Conservation (phyloP, 495 filamentous ascomycete genomes). For the Hyaloscypha variabilis region DNA sequence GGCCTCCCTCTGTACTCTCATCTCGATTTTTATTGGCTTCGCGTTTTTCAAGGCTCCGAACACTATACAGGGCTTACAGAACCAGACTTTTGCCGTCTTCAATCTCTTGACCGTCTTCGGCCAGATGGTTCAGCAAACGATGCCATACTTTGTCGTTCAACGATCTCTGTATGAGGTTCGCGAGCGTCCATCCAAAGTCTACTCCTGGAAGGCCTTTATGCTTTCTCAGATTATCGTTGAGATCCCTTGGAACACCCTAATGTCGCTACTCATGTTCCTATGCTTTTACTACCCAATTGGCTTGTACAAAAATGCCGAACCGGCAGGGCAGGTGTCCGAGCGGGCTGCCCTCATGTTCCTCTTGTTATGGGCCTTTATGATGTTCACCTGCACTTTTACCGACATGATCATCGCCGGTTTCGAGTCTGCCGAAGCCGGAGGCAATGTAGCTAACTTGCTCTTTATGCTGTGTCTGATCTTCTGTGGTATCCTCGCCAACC, state of each 20-base stretch:
- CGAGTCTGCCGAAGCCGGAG: constrained; percentile 62
- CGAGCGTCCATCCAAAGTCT: constrained; percentile 83
- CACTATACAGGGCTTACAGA: constrained; percentile 77
- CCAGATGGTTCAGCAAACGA: constrained; percentile 77
- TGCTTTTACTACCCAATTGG: constrained; percentile 50
- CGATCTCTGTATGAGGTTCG: constrained; percentile 82
- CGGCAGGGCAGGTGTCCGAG: constrained; percentile 39
- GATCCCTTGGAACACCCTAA: constrained; percentile 72
- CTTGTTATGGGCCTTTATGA: constrained; percentile 34
- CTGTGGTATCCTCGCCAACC: constrained; percentile 47
- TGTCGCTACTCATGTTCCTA: constrained; percentile 77
- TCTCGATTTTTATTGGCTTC: constrained; percentile 81
- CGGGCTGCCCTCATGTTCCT: constrained; percentile 46
- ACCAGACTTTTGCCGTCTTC: constrained; percentile 87
- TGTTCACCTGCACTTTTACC: constrained; percentile 72
- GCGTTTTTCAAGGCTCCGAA: constrained; percentile 77
- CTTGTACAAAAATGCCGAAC: constrained; percentile 54
- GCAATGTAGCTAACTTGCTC: constrained; percentile 72
- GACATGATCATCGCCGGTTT: constrained; percentile 52
- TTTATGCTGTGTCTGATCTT: constrained; percentile 63
- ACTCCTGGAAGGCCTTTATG: constrained; percentile 83
- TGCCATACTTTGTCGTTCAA: constrained; percentile 81
- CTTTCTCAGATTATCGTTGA: constrained; percentile 76
- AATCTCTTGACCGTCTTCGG: constrained; percentile 77
- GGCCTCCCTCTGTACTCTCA: constrained; percentile 53